These are phyloP conservation scores for Arctium minus DNA, from an alignment of 129 eudicot species.

Conservation along the genomic window DNA sequence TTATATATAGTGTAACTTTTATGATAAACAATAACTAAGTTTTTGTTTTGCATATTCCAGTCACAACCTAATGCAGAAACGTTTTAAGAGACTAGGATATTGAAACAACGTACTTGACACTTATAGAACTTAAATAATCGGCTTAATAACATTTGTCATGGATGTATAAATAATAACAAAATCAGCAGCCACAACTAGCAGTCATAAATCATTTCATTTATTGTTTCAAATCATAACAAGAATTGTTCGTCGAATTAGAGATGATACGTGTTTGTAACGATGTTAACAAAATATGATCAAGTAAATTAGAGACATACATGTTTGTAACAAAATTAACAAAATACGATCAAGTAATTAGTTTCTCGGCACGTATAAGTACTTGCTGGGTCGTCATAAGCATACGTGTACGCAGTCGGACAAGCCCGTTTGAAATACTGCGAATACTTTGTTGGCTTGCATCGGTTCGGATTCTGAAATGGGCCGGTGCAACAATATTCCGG, in stretches of 20 bases:
- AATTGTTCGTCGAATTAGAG: neutral
- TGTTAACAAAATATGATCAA: constrained; percentile 34
- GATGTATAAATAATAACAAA: no score
- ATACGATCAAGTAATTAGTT: constrained; percentile 32
- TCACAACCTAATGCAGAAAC: no score
- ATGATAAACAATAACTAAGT: no score
- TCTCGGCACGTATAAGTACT: constrained; percentile 47
- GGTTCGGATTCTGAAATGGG: constrained; percentile 33
- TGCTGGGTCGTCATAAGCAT: constrained; percentile 48
- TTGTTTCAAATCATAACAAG: neutral
- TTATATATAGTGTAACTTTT: no score
- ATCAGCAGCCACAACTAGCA: neutral
- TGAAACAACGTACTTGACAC: no score
- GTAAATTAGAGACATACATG: neutral
- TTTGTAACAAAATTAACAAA: constrained; percentile 26
- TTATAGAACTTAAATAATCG: no score
- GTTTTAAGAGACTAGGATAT: no score
- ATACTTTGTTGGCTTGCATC: constrained; percentile 41
- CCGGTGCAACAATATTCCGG: constrained; percentile 48
- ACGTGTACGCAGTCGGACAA: constrained; percentile 51
- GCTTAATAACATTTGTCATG: no score
- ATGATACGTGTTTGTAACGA: neutral
- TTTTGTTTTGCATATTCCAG: no score
- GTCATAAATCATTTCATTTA: neutral
- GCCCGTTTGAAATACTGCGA: constrained; percentile 42